Conservation (phyloP, 176 grass and related monocot species). For the Oryza longistaminata region DNA sequence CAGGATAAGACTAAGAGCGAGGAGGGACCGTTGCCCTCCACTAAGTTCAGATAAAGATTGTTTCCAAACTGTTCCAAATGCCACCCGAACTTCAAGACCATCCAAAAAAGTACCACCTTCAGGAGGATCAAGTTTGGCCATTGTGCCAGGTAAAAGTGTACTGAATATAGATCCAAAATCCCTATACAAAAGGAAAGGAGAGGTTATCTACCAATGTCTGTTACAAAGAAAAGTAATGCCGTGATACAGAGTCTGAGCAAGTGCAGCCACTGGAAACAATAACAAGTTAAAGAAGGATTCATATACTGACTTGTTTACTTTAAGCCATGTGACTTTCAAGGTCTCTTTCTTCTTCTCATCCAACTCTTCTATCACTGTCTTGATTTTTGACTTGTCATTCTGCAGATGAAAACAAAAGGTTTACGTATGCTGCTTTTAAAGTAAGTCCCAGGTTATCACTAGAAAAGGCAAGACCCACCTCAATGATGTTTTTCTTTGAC, state of each 20-base stretch:
- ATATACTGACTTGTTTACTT: conserved; percentile 91
- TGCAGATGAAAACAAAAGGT: conserved; percentile 39
- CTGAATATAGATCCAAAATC: conserved; percentile 99
- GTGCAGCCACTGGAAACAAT: conserved; percentile 26
- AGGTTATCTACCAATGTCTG: conserved; percentile 22
- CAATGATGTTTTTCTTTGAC: conserved; percentile 90
- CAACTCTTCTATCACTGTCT: conserved; percentile 87
- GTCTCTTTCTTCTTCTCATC: conserved; percentile 99
- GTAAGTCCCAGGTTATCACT: conserved; percentile 13
- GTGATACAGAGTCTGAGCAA: conserved; percentile 14
- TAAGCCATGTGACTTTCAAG: conserved; percentile 91
- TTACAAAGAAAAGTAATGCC: not conserved
- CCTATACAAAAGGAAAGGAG: conserved; percentile 48
- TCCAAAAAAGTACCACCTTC: conserved; percentile 90
- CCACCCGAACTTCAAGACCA: conserved; percentile 96
- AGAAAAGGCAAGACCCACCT: conserved; percentile 49
- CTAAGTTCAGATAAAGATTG: conserved; percentile 97
- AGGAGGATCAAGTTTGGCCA: conserved; percentile 96
- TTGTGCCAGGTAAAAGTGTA: conserved; percentile 90
- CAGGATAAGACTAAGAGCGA: conserved; percentile 96
- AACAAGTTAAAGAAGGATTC: conserved; percentile 20
- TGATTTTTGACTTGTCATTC: conserved; percentile 97
- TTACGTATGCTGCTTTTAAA: conserved; percentile 8
- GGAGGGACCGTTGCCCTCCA: conserved; percentile 94
- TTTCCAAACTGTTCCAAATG: conserved; percentile 97